A percentile compares a stretch with the other conserved stretches of the same genome.
Evolutionary conservation across 257 asterid genomes (phyloP).

Genomic region (Sherardia arvensis): DNA sequence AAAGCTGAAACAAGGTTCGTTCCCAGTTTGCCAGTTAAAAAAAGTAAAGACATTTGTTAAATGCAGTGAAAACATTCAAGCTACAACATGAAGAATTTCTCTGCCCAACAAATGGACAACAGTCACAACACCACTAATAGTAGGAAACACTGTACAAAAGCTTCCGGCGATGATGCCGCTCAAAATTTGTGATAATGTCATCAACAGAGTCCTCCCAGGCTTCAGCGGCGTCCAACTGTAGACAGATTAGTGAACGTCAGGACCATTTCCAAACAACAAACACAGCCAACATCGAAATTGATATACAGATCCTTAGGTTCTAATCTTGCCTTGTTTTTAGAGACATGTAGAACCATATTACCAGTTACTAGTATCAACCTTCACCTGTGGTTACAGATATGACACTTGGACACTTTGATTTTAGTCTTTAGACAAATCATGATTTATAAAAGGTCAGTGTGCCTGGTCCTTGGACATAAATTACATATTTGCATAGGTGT

Average conservation of each 20-base stretch:
- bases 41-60: too few species aligned
- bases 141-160: constrained; percentile 66
- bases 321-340: too few species aligned
- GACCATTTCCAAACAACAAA: not conserved
- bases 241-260: not conserved
- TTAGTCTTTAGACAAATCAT: not conserved
- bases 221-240: constrained; percentile 62
- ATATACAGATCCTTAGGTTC: not conserved
- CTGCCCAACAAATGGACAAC: not conserved
- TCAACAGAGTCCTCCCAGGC: constrained; percentile 76
- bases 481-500: too few species aligned
- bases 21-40: not conserved
- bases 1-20: not conserved
- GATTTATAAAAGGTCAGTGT: not conserved
- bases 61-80: too few species aligned
- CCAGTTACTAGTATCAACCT: not conserved
- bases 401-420: not conserved
- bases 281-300: not conserved
- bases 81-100: not conserved
- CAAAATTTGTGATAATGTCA: constrained; percentile 59
- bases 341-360: not conserved
- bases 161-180: constrained; percentile 69
- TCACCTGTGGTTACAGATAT: not conserved
- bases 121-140: constrained; percentile 38
- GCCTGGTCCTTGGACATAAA: not conserved